Percentiles rank a stretch among this genome's conserved stretches.
Evolutionary conservation across 768 basidiomycete genomes (phyloP).

Genomic region (Megacollybia marginata): DNA sequence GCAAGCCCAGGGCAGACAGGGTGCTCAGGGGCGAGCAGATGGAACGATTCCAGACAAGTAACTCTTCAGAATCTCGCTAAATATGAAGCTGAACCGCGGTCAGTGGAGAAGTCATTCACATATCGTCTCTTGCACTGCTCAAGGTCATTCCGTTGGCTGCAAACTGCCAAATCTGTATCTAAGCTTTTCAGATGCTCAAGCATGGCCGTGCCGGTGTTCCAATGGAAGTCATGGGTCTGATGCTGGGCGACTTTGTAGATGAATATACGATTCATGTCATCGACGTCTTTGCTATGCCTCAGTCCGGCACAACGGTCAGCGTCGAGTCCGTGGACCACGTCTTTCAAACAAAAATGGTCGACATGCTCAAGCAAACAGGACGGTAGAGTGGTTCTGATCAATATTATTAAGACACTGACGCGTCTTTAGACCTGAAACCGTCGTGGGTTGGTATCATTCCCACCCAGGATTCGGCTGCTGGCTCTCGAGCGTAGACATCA

Average conservation of each 20-base stretch:
- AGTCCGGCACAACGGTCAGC: constrained; percentile 94
- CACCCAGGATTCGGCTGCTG: constrained; percentile 99
- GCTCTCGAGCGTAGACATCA: constrained; percentile 98
- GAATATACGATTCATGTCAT: constrained; percentile 93
- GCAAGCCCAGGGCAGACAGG: constrained; percentile 36
- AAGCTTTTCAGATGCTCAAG: constrained; percentile 79
- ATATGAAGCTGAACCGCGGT: constrained; percentile 6
- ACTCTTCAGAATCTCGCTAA: constrained; percentile 11
- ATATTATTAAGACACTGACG: constrained; percentile 5
- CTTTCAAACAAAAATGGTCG: constrained; percentile 96
- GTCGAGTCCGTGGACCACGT: constrained; percentile 99
- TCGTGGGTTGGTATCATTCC: constrained; percentile 99
- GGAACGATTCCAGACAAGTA: constrained; percentile 71
- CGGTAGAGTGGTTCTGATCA: constrained; percentile 43
- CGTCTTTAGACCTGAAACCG: constrained; percentile 79
- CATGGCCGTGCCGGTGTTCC: constrained; percentile 98
- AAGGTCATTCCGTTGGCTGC: constrained; percentile 52
- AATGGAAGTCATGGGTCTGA: constrained; percentile 98
- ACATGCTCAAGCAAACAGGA: constrained; percentile 99
- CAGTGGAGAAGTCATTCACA: constrained; percentile 93
- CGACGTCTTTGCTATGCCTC: constrained; percentile 99
- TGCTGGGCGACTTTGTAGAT: constrained; percentile 98
- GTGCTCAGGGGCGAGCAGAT: constrained; percentile 38
- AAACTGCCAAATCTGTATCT: neutral
- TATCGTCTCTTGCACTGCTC: constrained; percentile 91